Conservation (phyloP, 768 basidiomycete genomes). For the Tricholoma saponaceum region DNA sequence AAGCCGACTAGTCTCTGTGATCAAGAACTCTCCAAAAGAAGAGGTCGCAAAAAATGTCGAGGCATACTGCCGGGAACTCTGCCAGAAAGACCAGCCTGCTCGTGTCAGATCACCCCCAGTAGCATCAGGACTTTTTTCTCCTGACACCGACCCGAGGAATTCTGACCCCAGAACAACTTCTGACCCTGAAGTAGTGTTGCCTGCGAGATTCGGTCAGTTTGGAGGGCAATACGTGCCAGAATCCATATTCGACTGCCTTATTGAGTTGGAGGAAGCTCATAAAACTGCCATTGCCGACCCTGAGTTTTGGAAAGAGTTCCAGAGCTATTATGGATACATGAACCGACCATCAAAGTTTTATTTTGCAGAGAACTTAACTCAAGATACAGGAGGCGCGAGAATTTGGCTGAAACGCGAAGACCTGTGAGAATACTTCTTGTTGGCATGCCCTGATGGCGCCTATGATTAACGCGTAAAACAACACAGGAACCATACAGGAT, state of each 20-base stretch:
- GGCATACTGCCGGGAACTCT: constrained; percentile 72
- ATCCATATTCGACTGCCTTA: constrained; percentile 87
- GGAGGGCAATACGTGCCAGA: constrained; percentile 99
- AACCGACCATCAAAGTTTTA: constrained; percentile 92
- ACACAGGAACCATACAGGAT: constrained; percentile 93
- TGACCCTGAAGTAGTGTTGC: constrained; percentile 45
- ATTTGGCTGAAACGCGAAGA: constrained; percentile 99
- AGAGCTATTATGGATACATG: constrained; percentile 86
- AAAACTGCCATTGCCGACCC: constrained; percentile 84
- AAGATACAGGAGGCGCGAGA: constrained; percentile 86
- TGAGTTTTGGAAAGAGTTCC: constrained; percentile 89
- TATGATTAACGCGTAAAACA: not conserved
- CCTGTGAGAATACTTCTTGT: constrained; percentile 43
- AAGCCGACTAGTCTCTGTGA: constrained; percentile 74
- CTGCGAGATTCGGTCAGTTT: constrained; percentile 88
- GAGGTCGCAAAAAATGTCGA: constrained; percentile 51
- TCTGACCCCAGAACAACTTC: constrained; percentile 27
- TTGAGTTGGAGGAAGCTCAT: constrained; percentile 90
- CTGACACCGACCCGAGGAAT: constrained; percentile 22
- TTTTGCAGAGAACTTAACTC: constrained; percentile 86
- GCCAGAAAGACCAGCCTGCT: constrained; percentile 35
- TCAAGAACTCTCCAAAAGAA: constrained; percentile 55
- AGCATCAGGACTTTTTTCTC: constrained; percentile 21
- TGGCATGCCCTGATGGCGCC: constrained; percentile 1
- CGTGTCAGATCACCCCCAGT: constrained; percentile 29